Evolutionary conservation across 177 flowering plant genomes (phyloP), one percentile per base, ranked within the genome.

Genomic region (Vitis hybrid): DNA sequence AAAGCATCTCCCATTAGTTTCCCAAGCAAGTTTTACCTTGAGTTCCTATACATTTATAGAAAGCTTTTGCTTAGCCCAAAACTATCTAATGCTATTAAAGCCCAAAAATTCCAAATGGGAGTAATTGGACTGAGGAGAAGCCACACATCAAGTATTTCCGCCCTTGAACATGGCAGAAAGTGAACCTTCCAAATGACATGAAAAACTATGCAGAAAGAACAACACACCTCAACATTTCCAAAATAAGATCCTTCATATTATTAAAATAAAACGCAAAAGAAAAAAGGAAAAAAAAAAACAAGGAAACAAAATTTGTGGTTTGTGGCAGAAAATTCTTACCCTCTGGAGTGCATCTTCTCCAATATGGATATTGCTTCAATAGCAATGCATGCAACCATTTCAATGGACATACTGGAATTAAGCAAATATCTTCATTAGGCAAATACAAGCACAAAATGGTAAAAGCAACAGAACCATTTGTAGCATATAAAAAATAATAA

Each of bases 351-450:
- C 78, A 86, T 65, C 73, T 86, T 85, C 76, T 88, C 90, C 81
- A 88, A 74, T 52, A 88, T 88, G 15, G 92, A 88, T 63, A 88
- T 78, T 56, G 92, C 85, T 75, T 88, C 92, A 72, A 86, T 78
- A 9, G 88, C 91, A 77, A 88, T 86, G 76, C 91, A 88, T 0
- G 91, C 87, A 79, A 86, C 89, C 90, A 86, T 88, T 68, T 85
- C 90, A 57, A 63, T 62, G 3, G 92, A 80, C 89, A 88, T 85
- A 65, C 92, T 88, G 81, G 18, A 76, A 70, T 56, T 5, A 16
- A 48, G 48, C 74, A 19, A 24, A 46, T 7, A n/a, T 13, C 52
- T 14, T 49, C 61, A 60, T 27, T 64, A 30, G 58, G 64, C 19
- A 60, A 68, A 19, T 55, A 18, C 65, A 56, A 6, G 15, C n/a